These are phyloP conservation scores for Gardenia jasminoides DNA, from an alignment of 257 asterid genomes.

Conservation along the genomic window DNA sequence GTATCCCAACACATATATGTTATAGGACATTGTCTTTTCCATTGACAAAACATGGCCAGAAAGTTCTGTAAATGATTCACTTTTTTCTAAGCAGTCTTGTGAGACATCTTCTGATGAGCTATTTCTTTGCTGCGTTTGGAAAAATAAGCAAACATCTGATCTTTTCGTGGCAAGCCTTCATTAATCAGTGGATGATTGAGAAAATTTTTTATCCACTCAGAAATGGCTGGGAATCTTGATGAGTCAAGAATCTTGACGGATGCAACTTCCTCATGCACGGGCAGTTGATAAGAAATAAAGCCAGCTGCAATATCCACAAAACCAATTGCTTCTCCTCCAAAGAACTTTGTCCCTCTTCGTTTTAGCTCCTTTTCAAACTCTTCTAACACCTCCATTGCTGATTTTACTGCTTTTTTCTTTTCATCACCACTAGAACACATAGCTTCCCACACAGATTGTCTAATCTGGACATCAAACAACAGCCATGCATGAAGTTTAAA, in stretches of 20 bases:
- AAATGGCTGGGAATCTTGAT: conserved; percentile 10
- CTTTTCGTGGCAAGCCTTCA: conserved; percentile 7
- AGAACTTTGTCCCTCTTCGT: no score
- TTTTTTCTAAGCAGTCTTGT: not conserved
- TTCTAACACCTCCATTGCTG: no score
- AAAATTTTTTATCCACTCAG: conserved; percentile 8
- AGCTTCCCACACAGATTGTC: no score
- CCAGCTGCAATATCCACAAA: no score
- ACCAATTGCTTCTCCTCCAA: no score
- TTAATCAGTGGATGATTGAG: conserved; percentile 10
- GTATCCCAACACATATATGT: no score
- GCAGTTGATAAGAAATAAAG: no score
- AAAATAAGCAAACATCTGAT: conserved; percentile 4
- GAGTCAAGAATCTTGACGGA: conserved; percentile 31
- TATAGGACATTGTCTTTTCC: not conserved
- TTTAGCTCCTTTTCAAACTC: no score
- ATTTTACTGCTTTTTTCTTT: no score
- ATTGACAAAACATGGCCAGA: not conserved
- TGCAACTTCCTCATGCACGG: conserved; percentile 37
- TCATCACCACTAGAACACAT: no score
- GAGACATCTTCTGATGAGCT: not conserved
- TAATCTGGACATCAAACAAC: no score
- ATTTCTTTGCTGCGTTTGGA: not conserved
- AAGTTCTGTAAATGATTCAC: not conserved
- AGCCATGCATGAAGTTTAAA: no score